These are phyloP conservation scores for Aristolochia contorta DNA, from an alignment of 164 flowering plant genomes.

Conservation along the genomic window DNA sequence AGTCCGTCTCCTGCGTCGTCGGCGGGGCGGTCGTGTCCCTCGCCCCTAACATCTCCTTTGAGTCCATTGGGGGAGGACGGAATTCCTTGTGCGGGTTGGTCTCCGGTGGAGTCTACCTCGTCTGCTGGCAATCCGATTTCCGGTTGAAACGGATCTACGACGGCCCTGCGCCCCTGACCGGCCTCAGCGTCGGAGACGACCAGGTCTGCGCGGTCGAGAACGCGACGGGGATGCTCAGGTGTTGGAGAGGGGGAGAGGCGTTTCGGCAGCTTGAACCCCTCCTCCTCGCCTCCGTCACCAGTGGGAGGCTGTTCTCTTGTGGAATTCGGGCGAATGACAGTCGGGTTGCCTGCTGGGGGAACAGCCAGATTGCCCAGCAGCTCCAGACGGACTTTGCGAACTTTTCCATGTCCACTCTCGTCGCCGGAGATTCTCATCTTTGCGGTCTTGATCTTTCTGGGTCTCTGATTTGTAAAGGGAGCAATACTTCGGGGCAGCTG, in stretches of 20 bases:
- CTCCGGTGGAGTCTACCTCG: constrained; percentile 47
- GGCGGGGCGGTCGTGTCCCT: constrained; percentile 13
- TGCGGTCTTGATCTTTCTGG: constrained; percentile 48
- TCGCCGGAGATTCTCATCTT: constrained; percentile 49
- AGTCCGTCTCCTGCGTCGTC: constrained; percentile 41
- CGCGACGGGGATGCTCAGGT: constrained; percentile 20
- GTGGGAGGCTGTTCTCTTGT: constrained; percentile 62
- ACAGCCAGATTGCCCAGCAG: neutral
- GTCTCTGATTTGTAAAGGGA: constrained; percentile 41
- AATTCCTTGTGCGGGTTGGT: constrained; percentile 61
- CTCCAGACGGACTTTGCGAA: constrained; percentile 17
- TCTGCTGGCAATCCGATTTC: constrained; percentile 51
- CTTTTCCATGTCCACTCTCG: constrained; percentile 32
- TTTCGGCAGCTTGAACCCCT: constrained; percentile 2
- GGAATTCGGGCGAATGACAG: constrained; percentile 28
- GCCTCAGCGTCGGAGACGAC: constrained; percentile 46
- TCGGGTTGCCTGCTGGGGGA: constrained; percentile 44
- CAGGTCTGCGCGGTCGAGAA: constrained; percentile 56
- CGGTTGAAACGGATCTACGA: constrained; percentile 29
- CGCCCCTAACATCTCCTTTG: constrained; percentile 44
- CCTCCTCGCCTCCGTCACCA: constrained; percentile 27
- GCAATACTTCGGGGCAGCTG: constrained; percentile 38
- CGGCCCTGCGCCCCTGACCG: constrained; percentile 20
- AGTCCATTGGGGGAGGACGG: constrained; percentile 55
- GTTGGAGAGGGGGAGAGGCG: constrained; percentile 49